phyloP scores from a whole-genome alignment of 164 flowering plant species.

The Dillenia turbinata region DNA sequence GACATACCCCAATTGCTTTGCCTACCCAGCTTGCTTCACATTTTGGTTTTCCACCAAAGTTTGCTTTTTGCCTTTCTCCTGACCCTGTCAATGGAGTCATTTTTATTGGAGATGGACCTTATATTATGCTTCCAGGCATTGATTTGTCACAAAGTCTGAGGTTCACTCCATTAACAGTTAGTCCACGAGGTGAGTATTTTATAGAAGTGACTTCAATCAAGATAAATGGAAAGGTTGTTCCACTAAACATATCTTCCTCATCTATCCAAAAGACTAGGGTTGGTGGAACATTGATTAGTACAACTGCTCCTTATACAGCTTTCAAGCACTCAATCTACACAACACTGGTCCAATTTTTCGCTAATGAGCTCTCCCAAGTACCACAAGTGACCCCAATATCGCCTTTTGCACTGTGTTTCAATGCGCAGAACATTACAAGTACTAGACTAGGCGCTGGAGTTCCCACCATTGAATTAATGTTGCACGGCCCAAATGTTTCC shows the following conservation, averaged over 20 bases:
- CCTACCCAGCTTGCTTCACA: constrained; percentile 25
- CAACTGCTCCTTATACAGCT: constrained; percentile 42
- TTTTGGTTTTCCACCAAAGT: constrained; percentile 16
- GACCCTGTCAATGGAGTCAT: constrained; percentile 8
- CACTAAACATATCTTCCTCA: constrained; percentile 17
- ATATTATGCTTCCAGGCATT: constrained; percentile 1
- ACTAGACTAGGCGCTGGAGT: constrained; percentile 15
- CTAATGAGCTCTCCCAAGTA: constrained; percentile 8
- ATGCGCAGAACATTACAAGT: constrained; percentile 9
- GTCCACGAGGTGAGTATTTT: constrained; percentile 26
- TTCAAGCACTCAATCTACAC: constrained; percentile 33
- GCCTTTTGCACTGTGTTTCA: constrained; percentile 43
- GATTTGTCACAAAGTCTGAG: constrained; percentile 1
- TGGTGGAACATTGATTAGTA: constrained; percentile 44
- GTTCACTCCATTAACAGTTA: constrained; percentile 14
- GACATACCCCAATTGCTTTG: constrained; percentile 19
- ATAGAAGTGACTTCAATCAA: constrained; percentile 35
- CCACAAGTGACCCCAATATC: constrained; percentile 20
- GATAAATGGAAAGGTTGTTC: constrained; percentile 21
- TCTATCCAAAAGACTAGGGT: constrained; percentile 8
- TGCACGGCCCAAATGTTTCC: constrained; percentile 12
- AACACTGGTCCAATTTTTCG: constrained; percentile 20
- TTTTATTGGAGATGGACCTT: constrained; percentile 19
- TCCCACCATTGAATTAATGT: constrained; percentile 35
- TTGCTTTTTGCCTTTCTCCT: constrained; percentile 15